Evolutionary conservation across 176 grass and related monocot species (phyloP).

Genomic region (Cymbopogon citratus): DNA sequence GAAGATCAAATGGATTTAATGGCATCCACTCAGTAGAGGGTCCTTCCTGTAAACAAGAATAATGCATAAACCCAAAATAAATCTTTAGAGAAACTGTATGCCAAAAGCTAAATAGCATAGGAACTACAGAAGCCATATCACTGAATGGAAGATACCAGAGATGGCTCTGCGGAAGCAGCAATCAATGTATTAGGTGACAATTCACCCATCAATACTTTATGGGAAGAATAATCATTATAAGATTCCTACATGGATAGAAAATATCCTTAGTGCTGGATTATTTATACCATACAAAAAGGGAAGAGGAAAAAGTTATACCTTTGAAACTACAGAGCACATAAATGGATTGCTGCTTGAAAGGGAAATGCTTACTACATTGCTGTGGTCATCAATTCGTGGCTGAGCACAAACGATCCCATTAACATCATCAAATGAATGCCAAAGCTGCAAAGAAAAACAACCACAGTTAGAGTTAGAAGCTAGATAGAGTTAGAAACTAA

Average conservation of each 20-base stretch:
- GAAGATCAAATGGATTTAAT: constrained; percentile 77
- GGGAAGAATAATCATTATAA: constrained; percentile 24
- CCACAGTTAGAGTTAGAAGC: not conserved
- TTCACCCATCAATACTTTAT: constrained; percentile 26
- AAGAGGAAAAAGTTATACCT: constrained; percentile 27
- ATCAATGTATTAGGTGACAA: constrained; percentile 31
- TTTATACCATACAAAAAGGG: not conserved
- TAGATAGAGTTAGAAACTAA: constrained; percentile 7
- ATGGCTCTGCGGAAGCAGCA: constrained; percentile 28
- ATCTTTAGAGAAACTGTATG: not conserved
- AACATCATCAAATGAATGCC: constrained; percentile 66
- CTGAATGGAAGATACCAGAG: constrained; percentile 28
- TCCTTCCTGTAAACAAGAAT: constrained; percentile 43
- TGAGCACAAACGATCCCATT: constrained; percentile 17
- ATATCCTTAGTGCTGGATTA: not conserved
- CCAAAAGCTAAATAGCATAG: constrained; percentile 4
- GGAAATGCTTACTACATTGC: constrained; percentile 15
- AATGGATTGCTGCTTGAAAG: constrained; percentile 36
- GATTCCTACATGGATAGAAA: constrained; percentile 36
- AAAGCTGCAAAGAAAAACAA: constrained; percentile 42
- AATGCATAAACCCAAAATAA: constrained; percentile 4
- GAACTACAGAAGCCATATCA: constrained; percentile 28
- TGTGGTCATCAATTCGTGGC: constrained; percentile 23
- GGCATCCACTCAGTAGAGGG: constrained; percentile 22
- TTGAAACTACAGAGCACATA: constrained; percentile 25